Percentiles rank a stretch among this genome's conserved stretches.
These are phyloP conservation scores for Hypoxylon cercidicola DNA, from an alignment of 495 filamentous ascomycete species.

Conservation along the genomic window DNA sequence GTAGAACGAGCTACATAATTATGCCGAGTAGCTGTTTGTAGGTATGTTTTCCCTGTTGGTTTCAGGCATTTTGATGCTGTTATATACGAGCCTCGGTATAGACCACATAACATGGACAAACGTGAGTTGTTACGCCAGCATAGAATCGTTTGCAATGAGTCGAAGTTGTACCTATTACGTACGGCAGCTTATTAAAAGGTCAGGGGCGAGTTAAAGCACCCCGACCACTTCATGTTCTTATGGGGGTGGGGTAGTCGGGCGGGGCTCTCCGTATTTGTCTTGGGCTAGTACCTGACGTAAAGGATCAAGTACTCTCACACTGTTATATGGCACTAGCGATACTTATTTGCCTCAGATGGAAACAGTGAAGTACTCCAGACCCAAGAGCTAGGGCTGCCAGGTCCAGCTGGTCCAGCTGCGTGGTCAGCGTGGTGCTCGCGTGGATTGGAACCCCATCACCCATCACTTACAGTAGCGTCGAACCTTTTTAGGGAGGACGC, in stretches of 20 bases:
- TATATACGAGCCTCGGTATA: no score
- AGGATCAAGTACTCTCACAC: background rate
- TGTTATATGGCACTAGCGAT: background rate
- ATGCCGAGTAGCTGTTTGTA: no score
- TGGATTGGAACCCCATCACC: background rate
- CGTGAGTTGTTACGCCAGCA: no score
- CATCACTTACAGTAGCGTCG: slow-evolving; percentile 5
- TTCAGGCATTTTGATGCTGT: no score
- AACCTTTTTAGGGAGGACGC: background rate
- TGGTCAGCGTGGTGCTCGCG: slow-evolving; percentile 1
- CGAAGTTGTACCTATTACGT: background rate
- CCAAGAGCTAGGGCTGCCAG: background rate
- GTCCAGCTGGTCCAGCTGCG: background rate
- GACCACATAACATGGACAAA: no score
- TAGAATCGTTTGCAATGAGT: background rate
- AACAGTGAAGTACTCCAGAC: background rate
- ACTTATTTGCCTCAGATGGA: background rate
- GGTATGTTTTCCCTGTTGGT: no score
- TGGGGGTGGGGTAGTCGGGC: background rate
- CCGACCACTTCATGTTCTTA: background rate
- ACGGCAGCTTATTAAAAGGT: background rate
- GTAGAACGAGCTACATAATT: no score
- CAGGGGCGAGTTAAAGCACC: background rate
- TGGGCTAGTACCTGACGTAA: background rate
- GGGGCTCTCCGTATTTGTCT: background rate